Percentiles rank a stretch among this genome's conserved stretches.
Conservation (phyloP, 148 eudicot genomes). For the Vaccinium macrocarpon region DNA sequence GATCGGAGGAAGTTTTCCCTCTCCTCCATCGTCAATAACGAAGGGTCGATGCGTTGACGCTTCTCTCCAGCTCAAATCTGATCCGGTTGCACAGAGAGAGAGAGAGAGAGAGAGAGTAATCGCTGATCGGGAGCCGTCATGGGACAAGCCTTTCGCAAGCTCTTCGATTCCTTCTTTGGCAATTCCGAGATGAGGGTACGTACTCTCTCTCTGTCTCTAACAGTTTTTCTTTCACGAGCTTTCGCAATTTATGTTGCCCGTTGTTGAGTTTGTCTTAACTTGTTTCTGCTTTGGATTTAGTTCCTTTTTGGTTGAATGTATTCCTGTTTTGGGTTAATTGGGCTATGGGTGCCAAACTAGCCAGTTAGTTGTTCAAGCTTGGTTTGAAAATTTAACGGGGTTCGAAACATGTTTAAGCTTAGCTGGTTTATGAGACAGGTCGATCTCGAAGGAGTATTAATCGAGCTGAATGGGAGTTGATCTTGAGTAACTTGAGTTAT, state of each 20-base stretch:
- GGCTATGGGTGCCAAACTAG: background rate
- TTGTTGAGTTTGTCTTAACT: background rate
- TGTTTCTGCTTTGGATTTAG: background rate
- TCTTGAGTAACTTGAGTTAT: background rate
- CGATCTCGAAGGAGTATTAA: background rate
- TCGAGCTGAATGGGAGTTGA: background rate
- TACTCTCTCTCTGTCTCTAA: background rate
- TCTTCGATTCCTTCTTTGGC: constrained; percentile 95
- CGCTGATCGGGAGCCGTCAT: constrained; percentile 33
- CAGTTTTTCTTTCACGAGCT: background rate
- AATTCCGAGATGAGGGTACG: constrained; percentile 91
- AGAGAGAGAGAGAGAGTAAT: constrained; percentile 8
- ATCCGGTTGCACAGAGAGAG: background rate
- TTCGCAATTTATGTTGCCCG: background rate
- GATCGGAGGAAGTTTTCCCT: background rate
- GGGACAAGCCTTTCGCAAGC: constrained; percentile 99
- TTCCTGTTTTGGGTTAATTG: background rate
- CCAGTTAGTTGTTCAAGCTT: background rate
- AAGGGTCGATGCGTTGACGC: constrained; percentile 12
- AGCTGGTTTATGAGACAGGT: background rate
- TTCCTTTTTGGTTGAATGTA: background rate
- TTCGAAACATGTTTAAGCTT: background rate
- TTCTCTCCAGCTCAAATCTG: background rate
- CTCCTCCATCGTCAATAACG: background rate
- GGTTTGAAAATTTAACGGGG: background rate